Conservation (phyloP, 805 yeast genomes). For the Ogataea nitratoaversa region DNA sequence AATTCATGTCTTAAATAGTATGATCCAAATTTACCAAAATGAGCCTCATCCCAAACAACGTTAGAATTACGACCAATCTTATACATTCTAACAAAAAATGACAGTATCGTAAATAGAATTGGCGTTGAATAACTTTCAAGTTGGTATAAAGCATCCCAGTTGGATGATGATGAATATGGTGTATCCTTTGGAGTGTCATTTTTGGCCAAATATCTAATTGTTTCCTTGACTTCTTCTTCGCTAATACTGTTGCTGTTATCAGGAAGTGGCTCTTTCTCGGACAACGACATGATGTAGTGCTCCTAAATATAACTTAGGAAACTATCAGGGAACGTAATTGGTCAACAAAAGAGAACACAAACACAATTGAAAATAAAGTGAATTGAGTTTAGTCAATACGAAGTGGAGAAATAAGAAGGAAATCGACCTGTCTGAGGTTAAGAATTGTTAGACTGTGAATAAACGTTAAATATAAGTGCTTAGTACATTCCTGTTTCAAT, state of each 20-base stretch:
- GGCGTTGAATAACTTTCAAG: slow-evolving; percentile 43
- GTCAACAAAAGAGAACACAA: neutral
- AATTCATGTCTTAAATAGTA: slow-evolving; percentile 83
- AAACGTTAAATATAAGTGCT: too few relatives aligned
- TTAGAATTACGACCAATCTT: slow-evolving; percentile 63
- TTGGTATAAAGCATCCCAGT: slow-evolving; percentile 11
- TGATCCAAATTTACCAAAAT: slow-evolving; percentile 93
- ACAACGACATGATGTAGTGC: neutral
- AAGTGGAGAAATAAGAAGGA: neutral
- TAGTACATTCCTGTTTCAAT: neutral
- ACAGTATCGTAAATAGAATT: slow-evolving; percentile 59
- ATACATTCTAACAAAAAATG: slow-evolving; percentile 74
- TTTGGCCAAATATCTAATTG: slow-evolving; percentile 26
- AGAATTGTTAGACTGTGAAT: too few relatives aligned
- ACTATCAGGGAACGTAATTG: too few relatives aligned
- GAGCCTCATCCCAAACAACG: slow-evolving; percentile 96
- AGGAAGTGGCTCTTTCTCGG: slow-evolving; percentile 1
- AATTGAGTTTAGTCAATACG: neutral
- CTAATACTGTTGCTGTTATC: slow-evolving; percentile 10
- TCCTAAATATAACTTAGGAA: neutral
- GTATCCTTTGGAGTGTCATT: slow-evolving; percentile 11
- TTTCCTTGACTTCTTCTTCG: slow-evolving; percentile 30
- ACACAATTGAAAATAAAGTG: neutral
- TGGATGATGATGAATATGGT: slow-evolving; percentile 1
- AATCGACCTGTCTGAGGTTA: too few relatives aligned